Conservation (phyloP, 345 rosid species). For the Noccaea caerulescens region DNA sequence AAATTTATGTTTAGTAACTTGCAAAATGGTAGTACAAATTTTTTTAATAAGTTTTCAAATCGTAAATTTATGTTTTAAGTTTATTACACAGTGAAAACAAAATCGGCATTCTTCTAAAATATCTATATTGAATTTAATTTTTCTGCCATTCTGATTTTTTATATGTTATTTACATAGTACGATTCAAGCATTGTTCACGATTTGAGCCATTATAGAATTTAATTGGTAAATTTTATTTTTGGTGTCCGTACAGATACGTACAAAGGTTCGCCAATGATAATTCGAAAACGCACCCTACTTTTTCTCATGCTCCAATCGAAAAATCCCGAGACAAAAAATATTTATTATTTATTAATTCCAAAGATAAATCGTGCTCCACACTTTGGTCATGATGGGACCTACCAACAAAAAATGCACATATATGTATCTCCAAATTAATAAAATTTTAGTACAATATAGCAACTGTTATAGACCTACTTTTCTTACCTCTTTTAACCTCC, state of each 20-base stretch:
- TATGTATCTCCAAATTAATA: constrained; percentile 18
- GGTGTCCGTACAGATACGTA: constrained; percentile 54
- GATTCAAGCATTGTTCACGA: not conserved
- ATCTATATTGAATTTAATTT: not conserved
- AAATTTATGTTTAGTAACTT: not conserved
- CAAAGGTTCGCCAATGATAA: constrained; percentile 48
- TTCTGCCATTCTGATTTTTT: not conserved
- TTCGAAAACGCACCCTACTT: constrained; percentile 55
- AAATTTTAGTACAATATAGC: constrained; percentile 8
- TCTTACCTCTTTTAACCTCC: constrained; percentile 40
- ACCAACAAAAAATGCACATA: not conserved
- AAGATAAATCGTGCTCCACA: constrained; percentile 48
- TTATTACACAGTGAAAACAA: not conserved
- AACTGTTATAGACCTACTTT: constrained; percentile 27
- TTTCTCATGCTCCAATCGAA: constrained; percentile 41
- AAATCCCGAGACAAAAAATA: constrained; percentile 14
- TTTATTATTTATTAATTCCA: constrained; percentile 8
- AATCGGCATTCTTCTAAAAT: not conserved
- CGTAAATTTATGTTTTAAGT: too few species aligned
- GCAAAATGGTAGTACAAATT: not conserved
- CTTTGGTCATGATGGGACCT: constrained; percentile 36
- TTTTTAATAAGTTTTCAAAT: too few species aligned
- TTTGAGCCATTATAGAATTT: not conserved
- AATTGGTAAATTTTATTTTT: not conserved
- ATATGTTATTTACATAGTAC: not conserved